A percentile compares a stretch with the other conserved stretches of the same genome.
phyloP scores from a whole-genome alignment of 305 asterid species.

The Euphrasia arctica region DNA sequence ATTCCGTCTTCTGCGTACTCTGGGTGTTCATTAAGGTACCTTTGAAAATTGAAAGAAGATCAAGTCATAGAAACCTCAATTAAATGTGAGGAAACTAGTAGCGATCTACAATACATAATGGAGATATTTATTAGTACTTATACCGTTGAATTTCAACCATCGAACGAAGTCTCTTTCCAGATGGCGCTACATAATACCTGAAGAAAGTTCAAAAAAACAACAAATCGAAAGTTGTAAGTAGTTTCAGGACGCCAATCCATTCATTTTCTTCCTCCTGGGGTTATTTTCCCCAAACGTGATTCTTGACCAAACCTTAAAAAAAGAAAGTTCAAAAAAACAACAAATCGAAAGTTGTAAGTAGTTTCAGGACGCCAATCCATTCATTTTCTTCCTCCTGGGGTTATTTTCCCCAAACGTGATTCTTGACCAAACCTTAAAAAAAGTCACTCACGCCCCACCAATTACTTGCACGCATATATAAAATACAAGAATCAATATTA shows the following conservation, averaged over 20 bases:
- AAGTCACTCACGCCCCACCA: too few species aligned
- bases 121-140: not conserved
- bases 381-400: too few species aligned
- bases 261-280: too few species aligned
- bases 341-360: too few species aligned
- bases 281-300: too few species aligned
- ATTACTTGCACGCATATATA: too few species aligned
- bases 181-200: conserved; percentile 74
- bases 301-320: too few species aligned
- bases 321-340: not conserved
- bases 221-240: not conserved
- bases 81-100: conserved; percentile 19
- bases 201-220: conserved; percentile 19
- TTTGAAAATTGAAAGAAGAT: conserved; percentile 23
- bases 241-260: too few species aligned
- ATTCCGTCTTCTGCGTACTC: conserved; percentile 47
- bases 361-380: too few species aligned
- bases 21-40: conserved; percentile 61
- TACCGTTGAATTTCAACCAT: conserved; percentile 60
- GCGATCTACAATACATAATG: not conserved
- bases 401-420: too few species aligned
- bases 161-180: conserved; percentile 66
- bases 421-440: too few species aligned
- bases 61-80: conserved; percentile 22
- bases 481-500: too few species aligned